Conservation (phyloP, 164 flowering plant genomes). For the Dillenia turbinata region DNA sequence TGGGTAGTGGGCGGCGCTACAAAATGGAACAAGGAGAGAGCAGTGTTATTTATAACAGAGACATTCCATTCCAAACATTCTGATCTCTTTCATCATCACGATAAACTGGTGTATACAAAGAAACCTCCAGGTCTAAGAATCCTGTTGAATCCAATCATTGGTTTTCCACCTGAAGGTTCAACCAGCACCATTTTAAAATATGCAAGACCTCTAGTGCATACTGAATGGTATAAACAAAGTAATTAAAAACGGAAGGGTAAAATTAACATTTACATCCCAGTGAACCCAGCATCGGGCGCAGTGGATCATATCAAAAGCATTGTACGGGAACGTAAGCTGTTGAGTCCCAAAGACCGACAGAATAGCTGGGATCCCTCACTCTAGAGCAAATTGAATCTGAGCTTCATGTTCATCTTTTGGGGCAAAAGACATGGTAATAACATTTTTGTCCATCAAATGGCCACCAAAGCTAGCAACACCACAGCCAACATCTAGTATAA, state of each 20-base stretch:
- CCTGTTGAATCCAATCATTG: constrained; percentile 81
- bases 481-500: constrained; percentile 88
- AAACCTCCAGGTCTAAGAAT: constrained; percentile 92
- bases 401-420: constrained; percentile 99
- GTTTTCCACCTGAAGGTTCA: constrained; percentile 71
- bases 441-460: constrained; percentile 69
- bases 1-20: too few relatives aligned
- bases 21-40: too few relatives aligned
- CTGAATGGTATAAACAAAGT: background rate
- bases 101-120: constrained; percentile 90
- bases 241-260: background rate
- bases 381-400: constrained; percentile 96
- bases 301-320: constrained; percentile 76
- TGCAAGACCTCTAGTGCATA: background rate
- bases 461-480: constrained; percentile 99
- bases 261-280: constrained; percentile 89
- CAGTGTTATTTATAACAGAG: too few relatives aligned
- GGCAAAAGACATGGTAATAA: constrained; percentile 89
- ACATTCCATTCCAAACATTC: constrained; percentile 71
- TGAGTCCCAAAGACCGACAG: constrained; percentile 88
- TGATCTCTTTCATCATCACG: constrained; percentile 54
- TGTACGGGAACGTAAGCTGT: constrained; percentile 65
- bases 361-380: constrained; percentile 90
- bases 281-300: constrained; percentile 96
- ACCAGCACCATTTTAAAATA: background rate